Percentiles rank a stretch among this genome's conserved stretches.
Evolutionary conservation across 2,329 filamentous ascomycete genomes (phyloP).

Genomic region (Fusarium mundagurra): DNA sequence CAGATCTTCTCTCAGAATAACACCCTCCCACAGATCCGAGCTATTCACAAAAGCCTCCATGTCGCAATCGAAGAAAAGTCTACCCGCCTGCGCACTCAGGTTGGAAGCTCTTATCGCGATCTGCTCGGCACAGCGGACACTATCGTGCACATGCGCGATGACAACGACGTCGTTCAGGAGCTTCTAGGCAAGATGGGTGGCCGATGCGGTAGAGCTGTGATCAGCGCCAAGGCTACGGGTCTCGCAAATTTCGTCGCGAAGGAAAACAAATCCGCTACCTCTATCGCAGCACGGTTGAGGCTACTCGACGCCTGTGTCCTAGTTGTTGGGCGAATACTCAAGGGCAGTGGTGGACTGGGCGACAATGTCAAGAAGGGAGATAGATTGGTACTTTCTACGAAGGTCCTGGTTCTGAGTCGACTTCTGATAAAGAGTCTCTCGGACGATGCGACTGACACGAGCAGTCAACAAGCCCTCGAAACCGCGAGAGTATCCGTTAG

Average conservation of each 20-base stretch:
- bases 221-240: slow-evolving; percentile 72
- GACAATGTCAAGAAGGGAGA: slow-evolving; percentile 54
- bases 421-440: slow-evolving; percentile 79
- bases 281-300: slow-evolving; percentile 56
- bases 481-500: slow-evolving; percentile 71
- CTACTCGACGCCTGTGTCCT: slow-evolving; percentile 64
- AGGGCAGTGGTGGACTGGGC: slow-evolving; percentile 48
- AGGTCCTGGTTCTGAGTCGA: slow-evolving; percentile 78
- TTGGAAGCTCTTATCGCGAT: slow-evolving; percentile 81
- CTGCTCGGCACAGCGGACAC: slow-evolving; percentile 91
- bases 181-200: slow-evolving; percentile 77
- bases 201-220: slow-evolving; percentile 76
- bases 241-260: slow-evolving; percentile 58
- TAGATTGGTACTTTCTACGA: slow-evolving; percentile 68
- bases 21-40: slow-evolving; percentile 71
- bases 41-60: slow-evolving; percentile 69
- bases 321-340: slow-evolving; percentile 60
- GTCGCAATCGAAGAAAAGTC: slow-evolving; percentile 70
- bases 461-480: slow-evolving; percentile 59
- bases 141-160: slow-evolving; percentile 88
- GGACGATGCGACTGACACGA: slow-evolving; percentile 52
- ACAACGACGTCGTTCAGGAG: slow-evolving; percentile 79
- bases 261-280: slow-evolving; percentile 42
- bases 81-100: slow-evolving; percentile 69
- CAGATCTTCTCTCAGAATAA: slow-evolving; percentile 65